Evolutionary conservation across 2,329 filamentous ascomycete genomes (phyloP).

Genomic region (Akanthomyces uredinophilus): DNA sequence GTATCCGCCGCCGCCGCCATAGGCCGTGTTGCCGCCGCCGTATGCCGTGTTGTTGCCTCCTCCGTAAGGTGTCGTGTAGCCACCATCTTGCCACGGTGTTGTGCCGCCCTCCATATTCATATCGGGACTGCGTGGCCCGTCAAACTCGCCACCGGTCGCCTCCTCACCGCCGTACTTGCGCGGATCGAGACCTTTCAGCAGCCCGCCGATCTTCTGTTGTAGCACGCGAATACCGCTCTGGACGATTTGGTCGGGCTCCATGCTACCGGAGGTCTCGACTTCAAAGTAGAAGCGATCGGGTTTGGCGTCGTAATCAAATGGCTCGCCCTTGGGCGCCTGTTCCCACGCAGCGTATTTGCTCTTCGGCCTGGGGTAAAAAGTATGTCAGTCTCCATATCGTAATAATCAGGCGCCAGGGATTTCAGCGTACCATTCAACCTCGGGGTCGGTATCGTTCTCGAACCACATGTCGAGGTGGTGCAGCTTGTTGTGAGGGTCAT

Average conservation of each 20-base stretch:
- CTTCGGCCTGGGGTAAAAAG: constrained; percentile 57
- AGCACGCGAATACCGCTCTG: constrained; percentile 82
- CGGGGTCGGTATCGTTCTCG: constrained; percentile 66
- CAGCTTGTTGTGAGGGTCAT: constrained; percentile 95
- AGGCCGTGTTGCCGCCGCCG: constrained; percentile 38
- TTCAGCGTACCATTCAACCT: constrained; percentile 68
- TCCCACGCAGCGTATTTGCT: constrained; percentile 77
- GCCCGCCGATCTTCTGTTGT: constrained; percentile 80
- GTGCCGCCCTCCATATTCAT: constrained; percentile 53
- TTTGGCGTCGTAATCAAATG: constrained; percentile 85
- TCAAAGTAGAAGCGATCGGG: constrained; percentile 88
- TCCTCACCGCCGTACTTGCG: constrained; percentile 48
- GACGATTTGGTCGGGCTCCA: constrained; percentile 86
- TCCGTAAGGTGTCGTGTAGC: constrained; percentile 65
- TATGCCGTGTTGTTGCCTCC: constrained; percentile 55
- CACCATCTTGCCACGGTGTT: constrained; percentile 55
- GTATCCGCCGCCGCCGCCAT: constrained; percentile 37
- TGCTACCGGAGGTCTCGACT: constrained; percentile 80
- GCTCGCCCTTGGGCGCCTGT: constrained; percentile 73
- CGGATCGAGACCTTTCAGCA: constrained; percentile 57
- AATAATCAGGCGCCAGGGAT: neutral
- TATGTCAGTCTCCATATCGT: neutral
- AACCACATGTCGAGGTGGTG: constrained; percentile 93
- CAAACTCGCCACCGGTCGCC: constrained; percentile 50
- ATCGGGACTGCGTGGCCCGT: constrained; percentile 62